These are phyloP conservation scores for Saccharomyces hybrid DNA, from an alignment of 1,139 yeast species.

Conservation along the genomic window DNA sequence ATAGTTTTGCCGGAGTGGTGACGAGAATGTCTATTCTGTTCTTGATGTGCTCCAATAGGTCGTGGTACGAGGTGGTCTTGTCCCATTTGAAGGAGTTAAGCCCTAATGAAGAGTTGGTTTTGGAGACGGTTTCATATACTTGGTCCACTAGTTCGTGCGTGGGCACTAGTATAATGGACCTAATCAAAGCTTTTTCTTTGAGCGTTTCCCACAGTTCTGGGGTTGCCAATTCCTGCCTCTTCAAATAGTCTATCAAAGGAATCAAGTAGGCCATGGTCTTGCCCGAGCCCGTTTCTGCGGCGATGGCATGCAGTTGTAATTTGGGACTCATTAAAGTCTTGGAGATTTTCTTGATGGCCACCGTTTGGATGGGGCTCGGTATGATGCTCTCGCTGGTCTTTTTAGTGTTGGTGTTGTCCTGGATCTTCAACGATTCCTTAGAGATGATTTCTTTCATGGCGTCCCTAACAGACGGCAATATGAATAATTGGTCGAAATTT, in stretches of 20 bases:
- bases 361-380: constrained; percentile 60
- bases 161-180: constrained; percentile 73
- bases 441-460: constrained; percentile 55
- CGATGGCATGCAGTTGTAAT: constrained; percentile 64
- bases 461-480: constrained; percentile 59
- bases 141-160: constrained; percentile 85
- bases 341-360: constrained; percentile 46
- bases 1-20: constrained; percentile 71
- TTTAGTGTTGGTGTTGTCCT: constrained; percentile 9
- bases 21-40: constrained; percentile 66
- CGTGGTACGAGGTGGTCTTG: constrained; percentile 41
- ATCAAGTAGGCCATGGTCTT: constrained; percentile 88
- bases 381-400: constrained; percentile 26
- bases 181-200: constrained; percentile 40
- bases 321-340: constrained; percentile 33
- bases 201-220: constrained; percentile 32
- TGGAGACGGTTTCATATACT: constrained; percentile 47
- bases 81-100: constrained; percentile 54
- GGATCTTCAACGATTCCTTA: constrained; percentile 32
- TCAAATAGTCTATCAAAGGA: constrained; percentile 61
- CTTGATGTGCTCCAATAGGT: constrained; percentile 43
- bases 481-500: constrained; percentile 54
- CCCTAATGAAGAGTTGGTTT: constrained; percentile 36
- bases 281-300: constrained; percentile 96
- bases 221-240: constrained; percentile 42